Conservation (phyloP, 495 filamentous ascomycete species). For the Aspergillus sclerotiicarbonarius region DNA sequence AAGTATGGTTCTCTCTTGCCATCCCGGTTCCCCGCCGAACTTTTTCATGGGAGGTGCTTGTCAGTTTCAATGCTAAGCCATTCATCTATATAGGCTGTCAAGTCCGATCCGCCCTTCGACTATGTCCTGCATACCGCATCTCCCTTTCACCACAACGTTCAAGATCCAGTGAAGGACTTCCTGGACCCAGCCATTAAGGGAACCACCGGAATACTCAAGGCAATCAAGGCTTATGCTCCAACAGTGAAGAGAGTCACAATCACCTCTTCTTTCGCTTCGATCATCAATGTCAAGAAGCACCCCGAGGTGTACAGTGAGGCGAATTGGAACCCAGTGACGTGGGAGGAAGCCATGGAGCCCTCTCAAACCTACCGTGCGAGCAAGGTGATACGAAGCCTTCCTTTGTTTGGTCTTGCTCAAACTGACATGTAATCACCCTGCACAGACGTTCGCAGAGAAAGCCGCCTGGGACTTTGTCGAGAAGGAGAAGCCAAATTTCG, state of each 20-base stretch:
- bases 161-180: conserved; percentile 75
- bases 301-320: conserved; percentile 63
- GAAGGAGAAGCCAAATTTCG: conserved; percentile 75
- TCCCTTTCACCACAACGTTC: conserved; percentile 74
- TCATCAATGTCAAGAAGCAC: conserved; percentile 53
- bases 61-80: not conserved
- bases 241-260: conserved; percentile 78
- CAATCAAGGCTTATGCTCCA: conserved; percentile 72
- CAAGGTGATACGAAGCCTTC: conserved; percentile 44
- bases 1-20: conserved; percentile 36
- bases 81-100: conserved; percentile 48
- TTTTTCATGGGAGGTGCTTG: not conserved
- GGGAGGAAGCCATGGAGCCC: conserved; percentile 59
- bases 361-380: conserved; percentile 66
- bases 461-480: conserved; percentile 82
- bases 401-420: not conserved
- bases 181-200: conserved; percentile 83
- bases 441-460: conserved; percentile 57
- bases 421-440: conserved; percentile 10
- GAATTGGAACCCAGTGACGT: conserved; percentile 83
- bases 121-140: conserved; percentile 86
- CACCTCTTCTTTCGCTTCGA: conserved; percentile 82
- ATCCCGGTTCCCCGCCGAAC: not conserved
- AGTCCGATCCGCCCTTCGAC: conserved; percentile 71
- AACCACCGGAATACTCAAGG: conserved; percentile 74